Conservation (phyloP, 2,329 filamentous ascomycete genomes). For the Trichoderma cornu-damae region DNA sequence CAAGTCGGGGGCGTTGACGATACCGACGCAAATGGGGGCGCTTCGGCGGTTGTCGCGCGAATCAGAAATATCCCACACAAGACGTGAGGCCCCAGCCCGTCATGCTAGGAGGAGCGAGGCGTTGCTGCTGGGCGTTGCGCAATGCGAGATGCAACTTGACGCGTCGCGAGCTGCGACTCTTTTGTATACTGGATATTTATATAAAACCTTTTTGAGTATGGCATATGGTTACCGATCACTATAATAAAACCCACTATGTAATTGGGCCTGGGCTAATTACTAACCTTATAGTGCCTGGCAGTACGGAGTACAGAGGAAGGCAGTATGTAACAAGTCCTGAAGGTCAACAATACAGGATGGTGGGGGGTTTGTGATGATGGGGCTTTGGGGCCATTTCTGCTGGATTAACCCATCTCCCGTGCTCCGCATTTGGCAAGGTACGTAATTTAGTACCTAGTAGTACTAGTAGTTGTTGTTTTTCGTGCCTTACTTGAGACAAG, state of each 20-base stretch:
- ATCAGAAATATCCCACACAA: background rate
- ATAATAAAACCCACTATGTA: too few species aligned
- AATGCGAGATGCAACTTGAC: conserved; percentile 8
- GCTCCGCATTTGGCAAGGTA: too few species aligned
- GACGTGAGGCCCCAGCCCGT: background rate
- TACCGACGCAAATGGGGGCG: conserved; percentile 7
- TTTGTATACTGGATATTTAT: background rate
- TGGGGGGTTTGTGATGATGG: too few species aligned
- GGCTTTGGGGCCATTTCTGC: too few species aligned
- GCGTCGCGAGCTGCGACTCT: conserved; percentile 17
- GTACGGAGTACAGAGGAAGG: background rate
- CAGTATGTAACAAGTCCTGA: background rate
- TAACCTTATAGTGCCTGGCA: too few species aligned
- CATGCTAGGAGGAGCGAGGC: conserved; percentile 5
- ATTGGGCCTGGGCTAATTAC: background rate
- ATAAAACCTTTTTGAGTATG: too few species aligned
- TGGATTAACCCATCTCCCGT: background rate
- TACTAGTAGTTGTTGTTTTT: too few species aligned
- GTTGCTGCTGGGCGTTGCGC: conserved; percentile 9
- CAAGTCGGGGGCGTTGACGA: conserved; percentile 1
- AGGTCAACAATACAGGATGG: too few species aligned
- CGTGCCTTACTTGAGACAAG: too few species aligned
- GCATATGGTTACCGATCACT: too few species aligned
- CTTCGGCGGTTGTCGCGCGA: background rate
- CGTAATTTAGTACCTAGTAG: too few species aligned